Base-by-base conservation (phyloP, 1,139 yeast species). In the Geotrichum aggregatum region DNA sequence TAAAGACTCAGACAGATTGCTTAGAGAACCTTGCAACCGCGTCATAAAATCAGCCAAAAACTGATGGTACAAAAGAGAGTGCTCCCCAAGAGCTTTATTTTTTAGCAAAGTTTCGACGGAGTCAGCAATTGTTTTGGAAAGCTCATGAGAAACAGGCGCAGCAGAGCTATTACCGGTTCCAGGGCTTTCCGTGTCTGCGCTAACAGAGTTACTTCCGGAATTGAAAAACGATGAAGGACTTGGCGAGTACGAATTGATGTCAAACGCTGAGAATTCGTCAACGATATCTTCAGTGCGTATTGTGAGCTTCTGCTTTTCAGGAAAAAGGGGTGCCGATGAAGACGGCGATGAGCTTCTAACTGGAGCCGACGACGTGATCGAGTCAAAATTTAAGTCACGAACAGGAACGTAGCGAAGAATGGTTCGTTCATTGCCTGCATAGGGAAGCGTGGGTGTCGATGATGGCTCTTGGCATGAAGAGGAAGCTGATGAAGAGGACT, bases 241-340 rank as follows among this genome's bases (percentile, higher is more conserved):
- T 11, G 52, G 52, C n/a, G 52, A 44, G 41, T 50, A 50, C 3
- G 47, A 10, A n/a, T 50, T 50, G 36, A 50, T n/a, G 21, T 50
- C 53, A 40, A 50, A 50, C 4, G 49, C 16, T 8, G 53, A 44
- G 35, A 50, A 44, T 2, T 30, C 44, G 21, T 40, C 31, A 6
- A 45, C 41, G 19, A 44, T 40, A n/a, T 45, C 53, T 11, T 39
- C 42, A 5, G 42, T 19, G 19, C 24, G 43, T 24, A 39, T 34
- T 4, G 43, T 21, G 16, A 26, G 2, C 16, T 31, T 24, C 7
- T 18, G 31, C 8, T 24, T 26, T 11, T 50, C 49, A 7, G 49
- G 49, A 19, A 50, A 50, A 21, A 45, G 21, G 1, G 53, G 53
- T 18, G 22, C 13, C n/a, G 33, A 39, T 7, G 49, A 50, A 13